phyloP scores from a whole-genome alignment of 2,329 filamentous ascomycete species.

The Aspergillus japonicus region DNA sequence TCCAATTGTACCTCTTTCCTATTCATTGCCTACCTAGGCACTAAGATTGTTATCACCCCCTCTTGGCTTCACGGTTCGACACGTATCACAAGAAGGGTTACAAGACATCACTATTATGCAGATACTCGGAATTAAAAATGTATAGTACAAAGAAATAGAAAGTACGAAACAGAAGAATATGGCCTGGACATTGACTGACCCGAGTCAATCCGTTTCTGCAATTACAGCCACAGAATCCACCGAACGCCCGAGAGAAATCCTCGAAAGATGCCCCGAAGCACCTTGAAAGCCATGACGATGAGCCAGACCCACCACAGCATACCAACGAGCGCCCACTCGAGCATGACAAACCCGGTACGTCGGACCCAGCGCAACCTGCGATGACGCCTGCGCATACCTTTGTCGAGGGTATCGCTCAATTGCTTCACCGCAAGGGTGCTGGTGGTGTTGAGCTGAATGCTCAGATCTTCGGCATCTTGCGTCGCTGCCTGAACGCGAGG shows the following conservation, averaged over 20 bases:
- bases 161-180: background rate
- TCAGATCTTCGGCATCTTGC: constrained; percentile 77
- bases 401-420: constrained; percentile 71
- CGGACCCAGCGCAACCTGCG: constrained; percentile 74
- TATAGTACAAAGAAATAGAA: background rate
- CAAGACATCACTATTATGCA: background rate
- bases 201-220: background rate
- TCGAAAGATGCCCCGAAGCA: constrained; percentile 62
- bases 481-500: constrained; percentile 65
- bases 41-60: too few species aligned
- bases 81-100: background rate
- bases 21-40: too few species aligned
- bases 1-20: too few species aligned
- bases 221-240: constrained; percentile 81
- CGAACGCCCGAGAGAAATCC: constrained; percentile 60
- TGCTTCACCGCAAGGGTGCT: constrained; percentile 79
- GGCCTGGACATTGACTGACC: constrained; percentile 1
- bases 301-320: constrained; percentile 96
- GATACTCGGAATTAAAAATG: background rate
- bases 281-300: constrained; percentile 72
- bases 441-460: constrained; percentile 70
- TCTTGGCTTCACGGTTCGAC: too few species aligned
- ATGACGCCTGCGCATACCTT: constrained; percentile 68
- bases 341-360: constrained; percentile 71
- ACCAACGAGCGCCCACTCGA: constrained; percentile 85